Base-by-base conservation (phyloP, 1,284 basidiomycete genomes). In the Cerioporus squamosus region DNA sequence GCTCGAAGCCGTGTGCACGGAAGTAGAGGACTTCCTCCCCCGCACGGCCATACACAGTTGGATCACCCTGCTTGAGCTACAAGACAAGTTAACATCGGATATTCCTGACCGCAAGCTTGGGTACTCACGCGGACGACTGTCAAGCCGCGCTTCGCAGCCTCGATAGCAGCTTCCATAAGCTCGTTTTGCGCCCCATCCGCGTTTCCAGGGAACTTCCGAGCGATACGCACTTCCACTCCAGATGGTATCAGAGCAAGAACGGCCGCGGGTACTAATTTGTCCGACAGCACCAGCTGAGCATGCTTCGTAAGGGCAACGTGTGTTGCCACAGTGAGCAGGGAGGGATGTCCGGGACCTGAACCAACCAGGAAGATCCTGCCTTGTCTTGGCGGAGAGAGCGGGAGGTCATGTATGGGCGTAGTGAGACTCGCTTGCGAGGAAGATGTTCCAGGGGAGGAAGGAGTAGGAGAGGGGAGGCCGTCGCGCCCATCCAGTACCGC, bases 201-300 rank as follows among this genome's bases (percentile, higher is more conserved):
- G 70, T 98, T 98, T 0, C 97, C 97, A 0, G 97, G 97, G 78
- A 97, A 98, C 73, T 99, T 99, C 65, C 91, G 90, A 15, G 97
- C 97, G 62, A 98, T 97, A 8, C 90, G 84, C 20, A 92, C 79
- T 59, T 87, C 79, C 2, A 89, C 83, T 31, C 76, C 82, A 5
- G 81, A 75, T 0, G 96, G 96, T 51, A 98, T 93, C n/a, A 98
- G 80, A 0, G 84, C 86, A 26, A 99, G 87, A 17, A 98, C 92
- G 14, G 90, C 87, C 7, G 90, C 83, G 0, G 97, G 97, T 1
- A 98, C 97, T n/a, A 99, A 90, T 72, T 99, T 99, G 79, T 98
- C 97, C 9, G 94, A 93, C 5, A 98, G 84, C 20, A 98, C 91
- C 38, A 98, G 78, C 62, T 96, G 87, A 1, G 95, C 93, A 9